Evolutionary conservation across 2,329 filamentous ascomycete genomes (phyloP).

Genomic region (Colletotrichum tropicale): DNA sequence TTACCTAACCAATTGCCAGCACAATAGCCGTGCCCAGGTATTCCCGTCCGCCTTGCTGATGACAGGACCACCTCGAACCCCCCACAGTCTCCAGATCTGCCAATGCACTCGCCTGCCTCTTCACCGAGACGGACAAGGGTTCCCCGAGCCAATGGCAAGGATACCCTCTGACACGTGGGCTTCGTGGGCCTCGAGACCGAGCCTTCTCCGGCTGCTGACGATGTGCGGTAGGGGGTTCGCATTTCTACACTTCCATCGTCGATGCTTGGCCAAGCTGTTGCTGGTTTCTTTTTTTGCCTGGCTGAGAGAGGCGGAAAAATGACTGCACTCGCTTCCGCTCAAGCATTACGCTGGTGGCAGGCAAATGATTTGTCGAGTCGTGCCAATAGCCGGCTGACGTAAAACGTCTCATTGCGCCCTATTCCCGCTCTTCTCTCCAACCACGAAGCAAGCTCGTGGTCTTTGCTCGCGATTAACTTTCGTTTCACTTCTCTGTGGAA

Average conservation of each 20-base stretch:
- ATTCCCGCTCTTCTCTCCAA: neutral
- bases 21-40: neutral
- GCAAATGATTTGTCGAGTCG: neutral
- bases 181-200: neutral
- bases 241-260: neutral
- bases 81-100: constrained; percentile 1
- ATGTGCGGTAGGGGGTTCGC: neutral
- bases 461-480: neutral
- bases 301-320: neutral
- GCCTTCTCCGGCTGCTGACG: neutral
- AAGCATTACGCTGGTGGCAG: neutral
- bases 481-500: neutral
- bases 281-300: neutral
- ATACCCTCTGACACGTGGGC: neutral
- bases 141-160: constrained; percentile 2
- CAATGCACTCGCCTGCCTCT: neutral
- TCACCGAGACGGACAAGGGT: neutral
- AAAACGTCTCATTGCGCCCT: neutral
- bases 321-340: neutral
- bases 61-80: neutral
- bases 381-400: neutral
- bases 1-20: neutral
- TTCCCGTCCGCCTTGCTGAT: neutral
- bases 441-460: neutral
- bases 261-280: neutral